Percentiles rank a stretch among this genome's conserved stretches.
phyloP scores from a whole-genome alignment of 1,284 basidiomycete species.

The Heterobasidion annosum region DNA sequence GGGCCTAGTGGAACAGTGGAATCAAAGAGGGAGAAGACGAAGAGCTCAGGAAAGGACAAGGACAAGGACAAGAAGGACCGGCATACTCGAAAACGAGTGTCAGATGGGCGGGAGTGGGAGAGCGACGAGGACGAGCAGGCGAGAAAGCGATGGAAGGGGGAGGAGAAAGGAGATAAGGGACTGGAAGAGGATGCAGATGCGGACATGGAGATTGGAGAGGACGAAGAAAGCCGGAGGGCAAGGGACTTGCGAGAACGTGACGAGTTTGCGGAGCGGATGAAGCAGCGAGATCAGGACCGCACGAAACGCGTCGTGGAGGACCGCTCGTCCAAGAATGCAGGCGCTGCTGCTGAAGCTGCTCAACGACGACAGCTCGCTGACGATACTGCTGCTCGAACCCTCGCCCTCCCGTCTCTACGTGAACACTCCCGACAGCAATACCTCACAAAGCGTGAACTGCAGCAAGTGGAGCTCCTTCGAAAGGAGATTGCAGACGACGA shows the following conservation, averaged over 20 bases:
- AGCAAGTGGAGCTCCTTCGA: conserved; percentile 90
- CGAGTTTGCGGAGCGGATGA: conserved; percentile 86
- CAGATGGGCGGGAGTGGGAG: conserved; percentile 76
- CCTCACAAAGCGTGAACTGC: conserved; percentile 90
- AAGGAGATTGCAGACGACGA: conserved; percentile 93
- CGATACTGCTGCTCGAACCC: conserved; percentile 67
- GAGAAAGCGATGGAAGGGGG: conserved; percentile 51
- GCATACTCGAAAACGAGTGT: conserved; percentile 72
- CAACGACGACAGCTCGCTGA: conserved; percentile 79
- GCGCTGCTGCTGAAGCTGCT: conserved; percentile 77
- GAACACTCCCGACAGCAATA: conserved; percentile 90
- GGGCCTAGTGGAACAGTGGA: conserved; percentile 29
- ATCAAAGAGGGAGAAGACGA: conserved; percentile 34
- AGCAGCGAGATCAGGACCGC: conserved; percentile 74
- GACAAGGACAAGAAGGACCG: conserved; percentile 36
- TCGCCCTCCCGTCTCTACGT: conserved; percentile 79
- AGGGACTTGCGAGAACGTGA: conserved; percentile 84
- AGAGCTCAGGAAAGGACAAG: conserved; percentile 20
- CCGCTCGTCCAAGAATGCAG: conserved; percentile 66
- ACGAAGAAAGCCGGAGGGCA: conserved; percentile 65
- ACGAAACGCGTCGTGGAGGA: conserved; percentile 93
- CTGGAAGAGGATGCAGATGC: conserved; percentile 17
- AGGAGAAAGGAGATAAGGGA: conserved; percentile 24
- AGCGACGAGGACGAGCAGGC: conserved; percentile 80
- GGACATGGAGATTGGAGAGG: conserved; percentile 49